Base-by-base conservation (phyloP, 73 alveolate species). In the Paramecium bursaria region DNA sequence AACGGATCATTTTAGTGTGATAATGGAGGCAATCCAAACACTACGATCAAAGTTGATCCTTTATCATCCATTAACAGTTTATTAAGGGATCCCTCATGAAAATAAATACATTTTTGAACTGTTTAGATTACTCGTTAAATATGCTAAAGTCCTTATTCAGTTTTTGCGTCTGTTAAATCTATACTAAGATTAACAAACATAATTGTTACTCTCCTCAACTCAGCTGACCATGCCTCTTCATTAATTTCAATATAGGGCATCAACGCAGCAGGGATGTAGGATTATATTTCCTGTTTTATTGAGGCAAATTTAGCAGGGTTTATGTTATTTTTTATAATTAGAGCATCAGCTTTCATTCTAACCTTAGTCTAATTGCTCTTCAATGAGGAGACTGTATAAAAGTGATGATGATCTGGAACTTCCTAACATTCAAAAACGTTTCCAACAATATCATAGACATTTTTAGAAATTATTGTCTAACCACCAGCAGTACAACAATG, bases 1-100 rank as follows among this genome's bases (percentile, higher is more conserved):
- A 91, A 88, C 9, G 99, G 96, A 75, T 95, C 99, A 86, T 95
- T 98, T 25, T 94, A 86, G 51, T 94, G 95, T 13, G 97, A 86
- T 33, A 94, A 88, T 5, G 99, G 99, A 15, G 98, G 98, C 19
- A 95, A 91, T 3, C 99, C 99, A 95, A 97, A 95, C 46, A 95
- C 90, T 27, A 95, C 80, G 25, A 95, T 86, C 50, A 95, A 86
- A 23, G 95, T 88, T 11, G 95, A 86, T 15, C 97, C 99, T 49
- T 75, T 86, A 90, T 95, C 98, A 90, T 95, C 96, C 98, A 94
- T 93, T 9, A 95, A 93, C 27, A 95, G 92, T 74, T 95, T 95
- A 88, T 95, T 95, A 74, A 95, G 74, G 35, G 96, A 85, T 31
- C 99, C 99, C 74, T 96, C 97, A 67, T 92, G 86, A 75, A 95